These are phyloP conservation scores for Hyphopichia burtonii DNA, from an alignment of 1,139 yeast species.

Conservation along the genomic window DNA sequence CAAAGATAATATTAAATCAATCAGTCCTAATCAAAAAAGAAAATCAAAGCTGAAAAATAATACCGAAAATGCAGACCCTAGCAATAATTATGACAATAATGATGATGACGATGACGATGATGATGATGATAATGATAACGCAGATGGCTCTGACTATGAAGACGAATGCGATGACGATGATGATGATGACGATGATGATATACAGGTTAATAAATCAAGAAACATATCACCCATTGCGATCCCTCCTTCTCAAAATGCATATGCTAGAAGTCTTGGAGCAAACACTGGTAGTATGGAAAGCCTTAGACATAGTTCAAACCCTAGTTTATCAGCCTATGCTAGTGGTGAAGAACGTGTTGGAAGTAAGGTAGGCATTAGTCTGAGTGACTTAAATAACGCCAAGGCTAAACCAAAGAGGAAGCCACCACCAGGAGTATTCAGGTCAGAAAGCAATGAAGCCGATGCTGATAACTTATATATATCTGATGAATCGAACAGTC, in stretches of 20 bases:
- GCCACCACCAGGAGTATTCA: conserved; percentile 23
- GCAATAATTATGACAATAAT: no score
- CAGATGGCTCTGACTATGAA: background rate
- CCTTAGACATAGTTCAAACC: conserved; percentile 4
- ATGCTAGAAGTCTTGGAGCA: conserved; percentile 13
- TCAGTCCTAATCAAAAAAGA: background rate
- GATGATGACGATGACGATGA: background rate
- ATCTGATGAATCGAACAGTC: conserved; percentile 1
- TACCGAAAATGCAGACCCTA: no score
- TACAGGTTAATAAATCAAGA: background rate
- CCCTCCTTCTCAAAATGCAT: conserved; percentile 18
- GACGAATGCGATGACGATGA: background rate
- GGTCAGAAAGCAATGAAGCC: background rate
- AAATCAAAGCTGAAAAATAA: no score
- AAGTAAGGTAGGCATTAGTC: background rate
- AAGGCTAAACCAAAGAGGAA: conserved; percentile 18
- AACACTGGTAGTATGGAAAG: conserved; percentile 18
- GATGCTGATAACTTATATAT: background rate
- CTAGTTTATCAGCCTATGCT: background rate
- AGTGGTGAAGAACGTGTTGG: background rate
- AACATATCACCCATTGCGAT: conserved; percentile 13
- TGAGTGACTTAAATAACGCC: background rate
- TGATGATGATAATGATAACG: background rate
- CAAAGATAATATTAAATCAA: background rate
- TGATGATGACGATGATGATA: conserved; percentile 1